These are phyloP conservation scores for Mycena kentingensis DNA, from an alignment of 768 basidiomycete genomes.

Conservation along the genomic window DNA sequence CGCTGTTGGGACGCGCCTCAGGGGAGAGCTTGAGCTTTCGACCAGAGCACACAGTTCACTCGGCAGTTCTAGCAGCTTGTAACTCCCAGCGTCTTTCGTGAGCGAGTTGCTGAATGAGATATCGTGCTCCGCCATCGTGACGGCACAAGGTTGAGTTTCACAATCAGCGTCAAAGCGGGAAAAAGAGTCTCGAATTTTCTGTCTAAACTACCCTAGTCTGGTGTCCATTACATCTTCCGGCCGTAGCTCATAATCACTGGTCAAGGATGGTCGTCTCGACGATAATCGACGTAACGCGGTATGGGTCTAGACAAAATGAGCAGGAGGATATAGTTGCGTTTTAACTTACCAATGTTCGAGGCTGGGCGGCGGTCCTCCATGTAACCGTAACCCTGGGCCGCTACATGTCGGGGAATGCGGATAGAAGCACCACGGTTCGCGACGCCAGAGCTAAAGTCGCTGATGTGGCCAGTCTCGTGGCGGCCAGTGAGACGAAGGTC, in stretches of 20 bases:
- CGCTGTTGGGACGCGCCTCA: constrained; percentile 34
- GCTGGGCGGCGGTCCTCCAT: constrained; percentile 96
- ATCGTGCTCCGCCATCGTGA: constrained; percentile 47
- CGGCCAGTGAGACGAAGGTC: constrained; percentile 93
- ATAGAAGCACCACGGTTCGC: constrained; percentile 98
- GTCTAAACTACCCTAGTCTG: constrained; percentile 2
- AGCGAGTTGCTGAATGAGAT: constrained; percentile 56
- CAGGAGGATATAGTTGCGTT: neutral
- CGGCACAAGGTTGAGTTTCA: neutral
- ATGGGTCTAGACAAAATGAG: constrained; percentile 66
- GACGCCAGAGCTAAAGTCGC: constrained; percentile 88
- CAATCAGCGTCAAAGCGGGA: too few relatives aligned
- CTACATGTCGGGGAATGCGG: constrained; percentile 93
- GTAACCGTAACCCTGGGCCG: constrained; percentile 91
- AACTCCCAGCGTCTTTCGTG: constrained; percentile 51
- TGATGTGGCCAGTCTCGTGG: constrained; percentile 97
- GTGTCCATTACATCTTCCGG: constrained; percentile 2
- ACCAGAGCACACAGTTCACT: constrained; percentile 64
- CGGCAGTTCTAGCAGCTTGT: constrained; percentile 73
- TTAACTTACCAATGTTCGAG: constrained; percentile 88
- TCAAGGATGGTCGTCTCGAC: constrained; percentile 84
- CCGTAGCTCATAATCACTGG: constrained; percentile 39
- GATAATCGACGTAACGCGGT: constrained; percentile 88
- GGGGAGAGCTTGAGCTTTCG: constrained; percentile 47
- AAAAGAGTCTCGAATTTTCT: too few relatives aligned